These are phyloP conservation scores for Hypomontagnella submonticulosa DNA, from an alignment of 495 filamentous ascomycete genomes.

Conservation along the genomic window DNA sequence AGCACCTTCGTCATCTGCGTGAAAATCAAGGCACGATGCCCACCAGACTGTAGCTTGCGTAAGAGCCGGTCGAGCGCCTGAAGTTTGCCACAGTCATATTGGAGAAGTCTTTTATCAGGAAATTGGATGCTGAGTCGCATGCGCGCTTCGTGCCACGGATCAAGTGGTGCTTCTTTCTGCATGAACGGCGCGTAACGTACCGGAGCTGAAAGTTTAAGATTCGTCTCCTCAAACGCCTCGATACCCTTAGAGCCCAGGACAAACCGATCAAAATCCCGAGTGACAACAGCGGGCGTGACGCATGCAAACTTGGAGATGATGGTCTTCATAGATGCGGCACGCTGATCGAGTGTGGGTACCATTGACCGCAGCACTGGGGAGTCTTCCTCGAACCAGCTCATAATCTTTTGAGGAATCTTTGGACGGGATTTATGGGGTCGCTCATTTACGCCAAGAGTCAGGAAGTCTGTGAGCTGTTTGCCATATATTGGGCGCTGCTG, in stretches of 20 bases:
- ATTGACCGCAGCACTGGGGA: conserved; percentile 76
- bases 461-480: conserved; percentile 74
- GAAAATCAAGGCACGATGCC: conserved; percentile 95
- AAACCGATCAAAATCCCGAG: conserved; percentile 76
- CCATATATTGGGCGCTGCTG: conserved; percentile 86
- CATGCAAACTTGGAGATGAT: conserved; percentile 90
- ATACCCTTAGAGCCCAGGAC: conserved; percentile 70
- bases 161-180: conserved; percentile 63
- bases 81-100: conserved; percentile 98
- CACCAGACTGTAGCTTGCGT: conserved; percentile 85
- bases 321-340: conserved; percentile 73
- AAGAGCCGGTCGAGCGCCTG: conserved; percentile 90
- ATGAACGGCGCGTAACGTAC: conserved; percentile 60
- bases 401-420: conserved; percentile 60
- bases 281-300: conserved; percentile 87
- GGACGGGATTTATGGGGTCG: conserved; percentile 67
- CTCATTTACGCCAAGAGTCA: conserved; percentile 69
- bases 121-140: conserved; percentile 96
- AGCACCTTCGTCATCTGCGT: conserved; percentile 99
- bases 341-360: conserved; percentile 77
- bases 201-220: conserved; percentile 57
- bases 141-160: conserved; percentile 93
- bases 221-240: conserved; percentile 65
- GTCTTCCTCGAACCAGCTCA: conserved; percentile 78
- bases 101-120: conserved; percentile 91